These are phyloP conservation scores for Suillus paluster DNA, from an alignment of 768 basidiomycete species.

Conservation along the genomic window DNA sequence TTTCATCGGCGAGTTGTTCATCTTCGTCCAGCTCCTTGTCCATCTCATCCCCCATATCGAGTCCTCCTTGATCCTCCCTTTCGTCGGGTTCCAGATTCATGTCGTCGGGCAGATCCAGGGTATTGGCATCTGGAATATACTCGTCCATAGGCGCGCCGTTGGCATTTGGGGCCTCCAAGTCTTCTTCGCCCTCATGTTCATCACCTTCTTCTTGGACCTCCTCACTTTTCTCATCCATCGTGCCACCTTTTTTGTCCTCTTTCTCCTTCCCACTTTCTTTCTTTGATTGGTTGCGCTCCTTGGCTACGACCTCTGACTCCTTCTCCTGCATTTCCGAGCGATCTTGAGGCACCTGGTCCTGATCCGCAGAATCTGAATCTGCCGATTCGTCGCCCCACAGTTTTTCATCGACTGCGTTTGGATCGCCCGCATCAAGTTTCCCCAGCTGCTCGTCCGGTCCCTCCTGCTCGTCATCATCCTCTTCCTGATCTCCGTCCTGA, in stretches of 20 bases:
- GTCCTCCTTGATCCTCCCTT: constrained; percentile 33
- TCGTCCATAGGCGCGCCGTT: constrained; percentile 77
- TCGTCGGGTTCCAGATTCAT: constrained; percentile 59
- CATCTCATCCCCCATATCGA: constrained; percentile 31
- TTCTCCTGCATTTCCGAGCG: constrained; percentile 51
- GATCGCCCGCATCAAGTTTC: constrained; percentile 82
- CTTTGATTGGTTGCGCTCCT: constrained; percentile 58
- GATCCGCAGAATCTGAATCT: constrained; percentile 50
- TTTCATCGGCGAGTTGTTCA: constrained; percentile 25
- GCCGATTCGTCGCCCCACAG: constrained; percentile 90
- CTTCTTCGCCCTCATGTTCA: constrained; percentile 33
- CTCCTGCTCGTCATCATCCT: constrained; percentile 55
- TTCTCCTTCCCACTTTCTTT: constrained; percentile 38
- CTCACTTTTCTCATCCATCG: constrained; percentile 28
- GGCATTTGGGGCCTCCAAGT: constrained; percentile 49
- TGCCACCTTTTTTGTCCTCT: constrained; percentile 33
- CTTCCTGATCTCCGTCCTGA: constrained; percentile 50
- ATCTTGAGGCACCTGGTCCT: constrained; percentile 65
- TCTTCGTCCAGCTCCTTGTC: constrained; percentile 44
- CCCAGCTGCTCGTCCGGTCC: constrained; percentile 86
- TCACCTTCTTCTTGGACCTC: constrained; percentile 33
- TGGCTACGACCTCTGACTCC: constrained; percentile 76
- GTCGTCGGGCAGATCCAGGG: constrained; percentile 89
- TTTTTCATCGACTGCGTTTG: constrained; percentile 90
- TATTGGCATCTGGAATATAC: constrained; percentile 76